Base-by-base conservation (phyloP, 768 basidiomycete species). In the Tricholoma saponaceum region DNA sequence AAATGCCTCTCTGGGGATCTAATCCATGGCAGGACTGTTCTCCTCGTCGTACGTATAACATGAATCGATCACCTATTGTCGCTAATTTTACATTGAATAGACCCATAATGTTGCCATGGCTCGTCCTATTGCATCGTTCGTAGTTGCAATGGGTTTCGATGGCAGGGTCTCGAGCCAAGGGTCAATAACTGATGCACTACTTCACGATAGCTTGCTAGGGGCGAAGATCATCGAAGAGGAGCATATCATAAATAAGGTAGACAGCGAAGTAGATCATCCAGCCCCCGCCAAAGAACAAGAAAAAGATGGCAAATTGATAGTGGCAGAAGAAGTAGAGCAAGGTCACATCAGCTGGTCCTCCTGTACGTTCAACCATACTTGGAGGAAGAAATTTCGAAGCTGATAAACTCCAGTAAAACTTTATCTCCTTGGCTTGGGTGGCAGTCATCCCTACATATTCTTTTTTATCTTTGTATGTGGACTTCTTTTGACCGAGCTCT, bases 1-100 rank as follows among this genome's bases (percentile, higher is more conserved):
- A 78, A 92, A 54, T 95, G 92, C 64, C 75, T 98, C 20, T 78
- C 81, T 60, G 94, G 95, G 7, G 85, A 89, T 49, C 74, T 97
- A 41, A 78, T 94, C 67, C 70, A 74, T n/a, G 86, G 83, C 16
- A 80, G 95, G 49, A 97, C 95, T 0, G 74, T 96, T 51, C 78
- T 98, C 46, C 79, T 98, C 22, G 94, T 97, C 47, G 83, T 83
- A 60, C 55, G 79, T 69, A 3, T 6, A 28, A 14, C 30, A 35
- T 41, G 8, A 32, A 54, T 13, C 25, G 14, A 44, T 44, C 20
- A 5, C 14, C 57, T n/a, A 23, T 8, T 20, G 41, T 30, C 35
- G 18, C 33, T 54, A 51, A 49, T 51, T 12, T 20, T 14, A 22
- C 26, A 52, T 16, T 20, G 16, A 9, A 14, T 52, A 80, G 80